phyloP scores from a whole-genome alignment of 2,329 filamentous ascomycete genomes.

The Pseudogymnoascus sp. region DNA sequence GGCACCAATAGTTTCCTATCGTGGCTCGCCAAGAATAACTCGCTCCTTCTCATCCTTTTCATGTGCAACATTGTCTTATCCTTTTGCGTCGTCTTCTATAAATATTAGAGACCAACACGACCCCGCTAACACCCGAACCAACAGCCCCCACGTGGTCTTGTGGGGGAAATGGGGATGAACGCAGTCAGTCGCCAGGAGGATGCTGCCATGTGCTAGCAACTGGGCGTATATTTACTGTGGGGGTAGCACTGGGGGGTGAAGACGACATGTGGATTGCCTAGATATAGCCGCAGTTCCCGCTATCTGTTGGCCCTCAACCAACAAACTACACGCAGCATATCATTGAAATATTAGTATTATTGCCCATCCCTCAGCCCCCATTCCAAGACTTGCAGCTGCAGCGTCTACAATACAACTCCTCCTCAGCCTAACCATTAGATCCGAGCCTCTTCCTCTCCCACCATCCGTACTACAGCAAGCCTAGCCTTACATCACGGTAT shows the following conservation, averaged over 20 bases:
- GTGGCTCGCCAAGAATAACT: not conserved
- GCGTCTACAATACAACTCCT: not conserved
- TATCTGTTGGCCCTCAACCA: not conserved
- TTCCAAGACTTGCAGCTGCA: not conserved
- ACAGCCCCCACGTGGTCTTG: not conserved
- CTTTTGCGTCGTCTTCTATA: not conserved
- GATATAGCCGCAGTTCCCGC: not conserved
- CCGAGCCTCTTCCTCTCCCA: not conserved
- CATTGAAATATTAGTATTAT: not conserved
- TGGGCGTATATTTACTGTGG: too few species aligned
- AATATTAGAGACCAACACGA: not conserved
- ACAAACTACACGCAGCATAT: not conserved
- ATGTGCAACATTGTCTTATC: not conserved
- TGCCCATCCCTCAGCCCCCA: not conserved
- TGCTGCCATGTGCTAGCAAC: not conserved
- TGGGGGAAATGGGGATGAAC: not conserved
- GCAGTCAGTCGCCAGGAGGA: not conserved
- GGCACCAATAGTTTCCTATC: not conserved
- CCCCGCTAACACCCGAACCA: not conserved
- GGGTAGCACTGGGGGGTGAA: too few species aligned
- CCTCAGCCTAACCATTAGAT: not conserved
- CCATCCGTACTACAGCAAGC: not conserved
- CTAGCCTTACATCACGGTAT: not conserved
- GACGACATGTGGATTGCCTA: not conserved
- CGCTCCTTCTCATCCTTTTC: not conserved